Base-by-base conservation (phyloP, 208 protist genomes). In the Angomonas deanei region DNA sequence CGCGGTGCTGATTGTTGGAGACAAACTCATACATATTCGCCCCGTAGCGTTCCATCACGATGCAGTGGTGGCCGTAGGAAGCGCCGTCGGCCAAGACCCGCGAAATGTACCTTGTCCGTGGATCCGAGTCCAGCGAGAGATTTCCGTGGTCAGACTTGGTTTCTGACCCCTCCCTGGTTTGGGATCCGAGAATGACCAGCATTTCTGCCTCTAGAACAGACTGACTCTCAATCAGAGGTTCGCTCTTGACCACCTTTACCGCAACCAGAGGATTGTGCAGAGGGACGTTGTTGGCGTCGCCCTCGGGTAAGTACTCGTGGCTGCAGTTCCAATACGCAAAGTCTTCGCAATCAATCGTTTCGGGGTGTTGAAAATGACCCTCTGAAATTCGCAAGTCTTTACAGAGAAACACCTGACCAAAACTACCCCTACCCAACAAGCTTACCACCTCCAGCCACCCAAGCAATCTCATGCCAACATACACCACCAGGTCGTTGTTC, bases 1-100 rank as follows among this genome's bases (percentile, higher is more conserved):
- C 81, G 10, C 76, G 70, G 77, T 93, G 92, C 23, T 82, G 66
- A 70, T 82, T 81, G 53, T 67, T 72, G 47, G 82, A 67, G 26
- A 94, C 80, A 74, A 92, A 92, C 69, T 97, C 91, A 77, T 92
- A 97, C 21, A 97, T 71, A 72, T 97, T 97, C 4, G 82, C 82
- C n/a, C 84, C 90, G 73, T 93, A 93, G 30, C 88, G 78, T 70
- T 97, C 86, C 78, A 97, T 93, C 15, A 92, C 78, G 64, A 97
- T 93, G 71, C 91, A 97, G 64, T 91, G 84, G 64, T 93, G 87
- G 48, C 87, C 87, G 63, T 85, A 88, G 68, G 78, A 91, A 34
- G 80, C 61, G 28, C 86, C 86, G 50, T 93, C 78, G 1, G 81
- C 86, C 56, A 87, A 73, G 52, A 90, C 74, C 60, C 90, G 86